Conservation (phyloP, 208 protist species). For the Tritrichomonas foetus region DNA sequence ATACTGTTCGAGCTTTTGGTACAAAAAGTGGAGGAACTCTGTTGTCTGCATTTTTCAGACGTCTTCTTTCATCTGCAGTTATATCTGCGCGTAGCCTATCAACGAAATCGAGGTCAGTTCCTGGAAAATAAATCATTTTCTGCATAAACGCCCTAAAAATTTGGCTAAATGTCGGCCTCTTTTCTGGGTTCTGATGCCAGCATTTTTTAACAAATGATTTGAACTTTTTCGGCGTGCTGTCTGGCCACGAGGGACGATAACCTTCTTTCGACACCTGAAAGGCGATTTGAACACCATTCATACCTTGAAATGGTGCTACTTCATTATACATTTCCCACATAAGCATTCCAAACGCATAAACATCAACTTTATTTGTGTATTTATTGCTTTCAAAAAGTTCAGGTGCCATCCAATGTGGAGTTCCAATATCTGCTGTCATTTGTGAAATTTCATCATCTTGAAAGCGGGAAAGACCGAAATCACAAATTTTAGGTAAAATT, state of each 20-base stretch:
- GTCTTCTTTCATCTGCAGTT: neutral
- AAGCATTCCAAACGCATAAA: slow-evolving; percentile 19
- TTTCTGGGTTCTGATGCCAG: neutral
- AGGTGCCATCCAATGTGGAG: slow-evolving; percentile 36
- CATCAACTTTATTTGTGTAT: slow-evolving; percentile 16
- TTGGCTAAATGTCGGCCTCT: neutral
- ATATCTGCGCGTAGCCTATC: neutral
- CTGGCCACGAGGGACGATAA: neutral
- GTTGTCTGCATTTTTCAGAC: neutral
- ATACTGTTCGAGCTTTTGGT: neutral
- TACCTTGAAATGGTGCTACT: neutral
- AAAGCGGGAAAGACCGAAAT: neutral
- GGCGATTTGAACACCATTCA: neutral
- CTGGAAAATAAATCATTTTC: neutral
- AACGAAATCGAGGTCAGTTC: neutral
- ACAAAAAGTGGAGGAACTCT: neutral
- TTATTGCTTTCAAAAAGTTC: neutral
- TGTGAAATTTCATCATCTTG: neutral
- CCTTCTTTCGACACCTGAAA: neutral
- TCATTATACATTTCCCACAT: neutral
- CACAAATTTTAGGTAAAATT: neutral
- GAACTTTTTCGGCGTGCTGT: neutral
- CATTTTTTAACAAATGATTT: neutral
- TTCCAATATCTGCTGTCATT: neutral
- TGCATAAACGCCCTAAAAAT: neutral